These are phyloP conservation scores for Phytopythium cucurbitacearum DNA, from an alignment of 352 stramenopile species.

Conservation along the genomic window DNA sequence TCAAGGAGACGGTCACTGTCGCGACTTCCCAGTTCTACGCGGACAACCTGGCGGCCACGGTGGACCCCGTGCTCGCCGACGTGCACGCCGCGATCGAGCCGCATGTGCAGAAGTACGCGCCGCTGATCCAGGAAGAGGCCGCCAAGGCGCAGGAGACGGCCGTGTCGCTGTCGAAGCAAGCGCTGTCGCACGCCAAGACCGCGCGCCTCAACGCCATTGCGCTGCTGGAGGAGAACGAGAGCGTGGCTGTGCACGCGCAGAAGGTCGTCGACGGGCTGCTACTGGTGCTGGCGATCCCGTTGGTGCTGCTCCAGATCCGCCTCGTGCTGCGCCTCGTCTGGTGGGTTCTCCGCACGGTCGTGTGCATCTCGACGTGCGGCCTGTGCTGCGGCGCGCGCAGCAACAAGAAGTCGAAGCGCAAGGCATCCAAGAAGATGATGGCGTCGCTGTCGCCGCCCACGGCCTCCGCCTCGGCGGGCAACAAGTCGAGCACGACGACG, in stretches of 20 bases:
- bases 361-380: conserved; percentile 52
- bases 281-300: conserved; percentile 34
- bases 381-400: conserved; percentile 58
- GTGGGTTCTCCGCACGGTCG: conserved; percentile 47
- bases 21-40: conserved; percentile 57
- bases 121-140: conserved; percentile 43
- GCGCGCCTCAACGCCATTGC: conserved; percentile 45
- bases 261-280: conserved; percentile 64
- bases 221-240: conserved; percentile 54
- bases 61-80: conserved; percentile 56
- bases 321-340: conserved; percentile 44
- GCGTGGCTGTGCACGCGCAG: conserved; percentile 53
- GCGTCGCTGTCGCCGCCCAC: conserved; percentile 14
- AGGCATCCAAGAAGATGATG: conserved; percentile 25
- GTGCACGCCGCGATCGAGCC: conserved; percentile 43
- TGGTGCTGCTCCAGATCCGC: conserved; percentile 45
- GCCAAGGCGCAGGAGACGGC: conserved; percentile 30
- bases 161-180: conserved; percentile 36
- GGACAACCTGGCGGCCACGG: conserved; percentile 57
- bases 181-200: conserved; percentile 36
- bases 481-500: conserved; percentile 14
- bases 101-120: conserved; percentile 51
- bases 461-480: conserved; percentile 5
- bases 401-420: conserved; percentile 40
- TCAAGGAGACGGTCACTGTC: conserved; percentile 40